Percentiles rank a stretch among this genome's conserved stretches.
These are phyloP conservation scores for Talaromyces verruculosus DNA, from an alignment of 2,329 filamentous ascomycete species.

Conservation along the genomic window DNA sequence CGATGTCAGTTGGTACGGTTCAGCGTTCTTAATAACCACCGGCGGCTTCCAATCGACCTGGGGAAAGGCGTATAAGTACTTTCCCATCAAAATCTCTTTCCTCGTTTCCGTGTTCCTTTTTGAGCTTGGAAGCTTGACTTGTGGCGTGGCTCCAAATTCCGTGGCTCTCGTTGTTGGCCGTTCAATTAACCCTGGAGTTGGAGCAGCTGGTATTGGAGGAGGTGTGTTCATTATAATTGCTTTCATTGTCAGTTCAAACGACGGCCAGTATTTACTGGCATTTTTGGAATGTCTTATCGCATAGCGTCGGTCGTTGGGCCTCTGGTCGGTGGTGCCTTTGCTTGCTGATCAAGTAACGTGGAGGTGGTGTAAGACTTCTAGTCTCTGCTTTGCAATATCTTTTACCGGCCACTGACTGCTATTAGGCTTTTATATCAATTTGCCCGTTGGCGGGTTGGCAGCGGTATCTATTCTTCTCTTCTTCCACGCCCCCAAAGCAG, in stretches of 20 bases:
- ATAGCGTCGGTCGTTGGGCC: slow-evolving; percentile 49
- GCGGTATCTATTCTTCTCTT: slow-evolving; percentile 26
- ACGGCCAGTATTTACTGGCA: neutral
- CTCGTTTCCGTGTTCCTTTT: slow-evolving; percentile 42
- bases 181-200: slow-evolving; percentile 37
- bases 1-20: slow-evolving; percentile 38
- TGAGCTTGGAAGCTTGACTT: slow-evolving; percentile 41
- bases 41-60: slow-evolving; percentile 34
- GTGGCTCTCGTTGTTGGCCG: slow-evolving; percentile 41
- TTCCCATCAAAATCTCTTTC: slow-evolving; percentile 35
- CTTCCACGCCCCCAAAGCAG: slow-evolving; percentile 26
- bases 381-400: slow-evolving; percentile 33
- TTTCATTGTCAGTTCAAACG: slow-evolving; percentile 1
- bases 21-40: slow-evolving; percentile 37
- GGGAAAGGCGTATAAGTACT: slow-evolving; percentile 33
- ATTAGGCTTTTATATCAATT: slow-evolving; percentile 28
- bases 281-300: slow-evolving; percentile 33
- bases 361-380: slow-evolving; percentile 39
- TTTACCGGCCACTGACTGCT: neutral
- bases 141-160: slow-evolving; percentile 36
- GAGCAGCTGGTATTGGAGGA: slow-evolving; percentile 33
- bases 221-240: slow-evolving; percentile 31
- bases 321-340: slow-evolving; percentile 47
- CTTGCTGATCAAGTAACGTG: slow-evolving; percentile 48
- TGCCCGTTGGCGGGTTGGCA: slow-evolving; percentile 20